Evolutionary conservation across 2,329 filamentous ascomycete species (phyloP).

Genomic region (Epichloe amarillans): DNA sequence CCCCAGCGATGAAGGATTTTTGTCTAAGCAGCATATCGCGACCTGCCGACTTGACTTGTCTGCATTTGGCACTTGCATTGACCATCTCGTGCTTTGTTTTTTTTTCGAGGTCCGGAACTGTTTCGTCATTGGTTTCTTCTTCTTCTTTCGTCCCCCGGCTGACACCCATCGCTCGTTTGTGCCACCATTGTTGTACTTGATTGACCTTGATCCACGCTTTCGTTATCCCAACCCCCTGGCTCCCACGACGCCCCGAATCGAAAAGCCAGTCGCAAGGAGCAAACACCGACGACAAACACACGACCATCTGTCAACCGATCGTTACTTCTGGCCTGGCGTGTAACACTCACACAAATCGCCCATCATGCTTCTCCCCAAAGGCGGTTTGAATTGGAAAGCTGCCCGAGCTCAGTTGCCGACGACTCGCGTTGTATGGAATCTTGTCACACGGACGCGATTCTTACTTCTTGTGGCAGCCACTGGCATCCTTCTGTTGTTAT

Average conservation of each 20-base stretch:
- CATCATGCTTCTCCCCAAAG: conserved; percentile 80
- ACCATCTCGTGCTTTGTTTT: neutral
- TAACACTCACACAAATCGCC: conserved; percentile 9
- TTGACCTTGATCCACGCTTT: neutral
- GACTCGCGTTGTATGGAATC: conserved; percentile 54
- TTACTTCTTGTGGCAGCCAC: conserved; percentile 59
- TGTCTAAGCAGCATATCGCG: neutral
- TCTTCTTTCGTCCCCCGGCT: neutral
- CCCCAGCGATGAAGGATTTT: neutral
- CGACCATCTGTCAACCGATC: neutral
- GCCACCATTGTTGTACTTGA: neutral
- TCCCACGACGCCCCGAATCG: conserved; percentile 10
- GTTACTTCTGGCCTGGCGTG: conserved; percentile 2
- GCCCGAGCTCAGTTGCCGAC: conserved; percentile 68
- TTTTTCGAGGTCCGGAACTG: neutral
- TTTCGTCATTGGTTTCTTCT: neutral
- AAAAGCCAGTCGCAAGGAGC: neutral
- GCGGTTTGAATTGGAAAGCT: conserved; percentile 84
- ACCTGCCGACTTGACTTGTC: neutral
- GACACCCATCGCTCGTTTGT: conserved; percentile 3
- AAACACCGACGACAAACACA: neutral
- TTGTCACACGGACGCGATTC: conserved; percentile 66
- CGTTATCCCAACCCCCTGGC: neutral
- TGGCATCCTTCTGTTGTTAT: conserved; percentile 66
- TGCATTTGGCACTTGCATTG: neutral